Conservation (phyloP, 176 grass and related monocot species). For the Leersia perrieri region DNA sequence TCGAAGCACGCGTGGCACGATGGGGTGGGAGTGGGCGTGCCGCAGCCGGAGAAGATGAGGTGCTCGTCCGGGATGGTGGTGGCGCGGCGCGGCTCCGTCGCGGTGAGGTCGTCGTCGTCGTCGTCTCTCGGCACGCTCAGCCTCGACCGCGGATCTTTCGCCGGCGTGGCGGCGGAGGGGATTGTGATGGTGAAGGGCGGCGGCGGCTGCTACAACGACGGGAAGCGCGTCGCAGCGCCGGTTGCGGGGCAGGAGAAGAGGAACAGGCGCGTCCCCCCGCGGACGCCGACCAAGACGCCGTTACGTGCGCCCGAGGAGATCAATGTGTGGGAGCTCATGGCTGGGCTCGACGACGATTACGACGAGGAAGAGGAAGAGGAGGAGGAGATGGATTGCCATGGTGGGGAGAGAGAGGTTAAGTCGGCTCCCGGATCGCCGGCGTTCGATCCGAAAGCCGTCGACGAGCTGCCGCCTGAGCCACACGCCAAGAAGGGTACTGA, state of each 20-base stretch:
- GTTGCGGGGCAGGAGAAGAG: slow-evolving; percentile 34
- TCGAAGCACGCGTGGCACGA: slow-evolving; percentile 58
- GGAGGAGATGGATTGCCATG: not conserved
- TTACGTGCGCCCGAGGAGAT: slow-evolving; percentile 69
- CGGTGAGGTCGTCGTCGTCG: slow-evolving; percentile 51
- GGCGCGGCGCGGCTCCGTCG: slow-evolving; percentile 36
- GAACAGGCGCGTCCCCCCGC: slow-evolving; percentile 35
- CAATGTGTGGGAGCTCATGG: slow-evolving; percentile 97
- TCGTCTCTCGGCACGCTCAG: slow-evolving; percentile 52
- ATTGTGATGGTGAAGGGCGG: slow-evolving; percentile 33
- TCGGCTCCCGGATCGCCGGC: slow-evolving; percentile 30
- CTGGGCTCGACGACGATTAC: slow-evolving; percentile 66
- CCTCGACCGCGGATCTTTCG: slow-evolving; percentile 47
- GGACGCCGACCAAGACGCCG: slow-evolving; percentile 81
- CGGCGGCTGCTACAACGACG: slow-evolving; percentile 4
- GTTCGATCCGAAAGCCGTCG: slow-evolving; percentile 51
- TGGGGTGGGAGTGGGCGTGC: not conserved
- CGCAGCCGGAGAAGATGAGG: slow-evolving; percentile 25
- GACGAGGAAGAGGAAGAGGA: not conserved
- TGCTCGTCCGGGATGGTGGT: too few relatives aligned
- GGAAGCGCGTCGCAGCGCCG: not conserved
- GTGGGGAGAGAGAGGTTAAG: not conserved
- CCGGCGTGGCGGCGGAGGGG: not conserved
- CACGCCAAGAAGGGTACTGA: slow-evolving; percentile 6
- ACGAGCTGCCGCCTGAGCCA: slow-evolving; percentile 12